Evolutionary conservation across 108 stramenopile genomes (phyloP).

Genomic region (Nitzschia inconspicua): DNA sequence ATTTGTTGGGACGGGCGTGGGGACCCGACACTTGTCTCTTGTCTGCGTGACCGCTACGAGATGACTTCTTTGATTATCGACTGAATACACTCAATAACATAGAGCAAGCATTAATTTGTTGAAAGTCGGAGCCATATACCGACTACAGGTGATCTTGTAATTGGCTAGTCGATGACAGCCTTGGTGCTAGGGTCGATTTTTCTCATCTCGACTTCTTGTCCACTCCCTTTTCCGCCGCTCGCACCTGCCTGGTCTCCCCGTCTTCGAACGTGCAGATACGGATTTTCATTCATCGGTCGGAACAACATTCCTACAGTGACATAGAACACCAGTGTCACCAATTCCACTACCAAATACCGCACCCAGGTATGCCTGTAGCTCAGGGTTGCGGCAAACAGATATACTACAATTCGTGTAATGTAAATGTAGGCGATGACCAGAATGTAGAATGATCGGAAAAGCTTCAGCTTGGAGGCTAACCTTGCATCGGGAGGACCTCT

Average conservation of each 20-base stretch:
- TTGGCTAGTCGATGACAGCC: conserved; percentile 4
- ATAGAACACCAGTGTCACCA: conserved; percentile 89
- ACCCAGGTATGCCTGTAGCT: conserved; percentile 89
- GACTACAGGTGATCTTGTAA: no score
- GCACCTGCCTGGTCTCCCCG: neutral
- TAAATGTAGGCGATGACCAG: conserved; percentile 94
- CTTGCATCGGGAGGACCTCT: conserved; percentile 1
- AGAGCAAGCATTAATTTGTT: no score
- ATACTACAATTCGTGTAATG: conserved; percentile 93
- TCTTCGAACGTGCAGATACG: conserved; percentile 46
- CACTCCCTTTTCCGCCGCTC: neutral
- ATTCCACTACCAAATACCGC: conserved; percentile 77
- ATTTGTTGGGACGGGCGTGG: no score
- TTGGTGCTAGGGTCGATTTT: conserved; percentile 8
- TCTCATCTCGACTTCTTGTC: conserved; percentile 28
- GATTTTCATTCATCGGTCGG: conserved; percentile 78
- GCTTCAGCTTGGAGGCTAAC: conserved; percentile 68
- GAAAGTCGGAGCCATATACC: neutral
- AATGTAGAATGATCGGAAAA: conserved; percentile 94
- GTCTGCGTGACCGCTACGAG: no score
- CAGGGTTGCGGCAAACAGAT: conserved; percentile 80
- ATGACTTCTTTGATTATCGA: no score
- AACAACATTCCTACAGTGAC: conserved; percentile 85
- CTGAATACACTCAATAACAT: no score
- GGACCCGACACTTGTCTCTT: no score